Percentiles rank a stretch among this genome's conserved stretches.
Evolutionary conservation across 768 basidiomycete genomes (phyloP).

Genomic region (Amylocystis lapponica): DNA sequence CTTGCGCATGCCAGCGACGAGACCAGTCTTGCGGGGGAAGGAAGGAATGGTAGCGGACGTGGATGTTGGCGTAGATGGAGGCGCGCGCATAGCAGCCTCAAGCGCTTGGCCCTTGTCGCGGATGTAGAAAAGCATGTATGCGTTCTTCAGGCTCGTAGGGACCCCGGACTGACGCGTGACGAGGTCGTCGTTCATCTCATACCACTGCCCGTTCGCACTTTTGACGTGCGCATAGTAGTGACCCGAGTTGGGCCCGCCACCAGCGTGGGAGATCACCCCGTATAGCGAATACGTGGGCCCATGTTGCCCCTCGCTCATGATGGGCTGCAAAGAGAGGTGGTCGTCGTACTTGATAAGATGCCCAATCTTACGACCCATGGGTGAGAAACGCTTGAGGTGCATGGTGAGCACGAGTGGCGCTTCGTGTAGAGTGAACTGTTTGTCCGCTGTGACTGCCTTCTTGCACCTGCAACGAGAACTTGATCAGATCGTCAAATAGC

Average conservation of each 20-base stretch:
- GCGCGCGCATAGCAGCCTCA: constrained; percentile 46
- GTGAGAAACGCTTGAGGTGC: constrained; percentile 93
- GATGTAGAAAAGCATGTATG: constrained; percentile 92
- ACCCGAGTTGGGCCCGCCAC: constrained; percentile 88
- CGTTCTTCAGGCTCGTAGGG: constrained; percentile 66
- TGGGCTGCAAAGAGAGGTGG: constrained; percentile 59
- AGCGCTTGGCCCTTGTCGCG: constrained; percentile 72
- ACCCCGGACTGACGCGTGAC: constrained; percentile 40
- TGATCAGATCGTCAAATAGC: too few species aligned
- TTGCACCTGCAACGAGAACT: constrained; percentile 73
- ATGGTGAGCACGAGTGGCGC: constrained; percentile 86
- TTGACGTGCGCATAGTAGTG: constrained; percentile 91
- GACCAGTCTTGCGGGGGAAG: constrained; percentile 28
- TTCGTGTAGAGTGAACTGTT: constrained; percentile 82
- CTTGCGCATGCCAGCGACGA: constrained; percentile 46
- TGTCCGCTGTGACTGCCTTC: constrained; percentile 83
- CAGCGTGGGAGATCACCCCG: constrained; percentile 90
- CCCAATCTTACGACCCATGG: constrained; percentile 81
- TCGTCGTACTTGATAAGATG: constrained; percentile 78
- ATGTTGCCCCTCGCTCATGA: constrained; percentile 78
- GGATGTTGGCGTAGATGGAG: too few species aligned
- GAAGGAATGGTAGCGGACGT: background rate
- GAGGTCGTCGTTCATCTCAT: constrained; percentile 90
- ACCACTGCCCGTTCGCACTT: constrained; percentile 66
- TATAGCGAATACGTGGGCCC: constrained; percentile 83